Percentiles rank a stretch among this genome's conserved stretches.
Evolutionary conservation across 23 red algal species (phyloP).

Genomic region (Gracilaria gracilis): DNA sequence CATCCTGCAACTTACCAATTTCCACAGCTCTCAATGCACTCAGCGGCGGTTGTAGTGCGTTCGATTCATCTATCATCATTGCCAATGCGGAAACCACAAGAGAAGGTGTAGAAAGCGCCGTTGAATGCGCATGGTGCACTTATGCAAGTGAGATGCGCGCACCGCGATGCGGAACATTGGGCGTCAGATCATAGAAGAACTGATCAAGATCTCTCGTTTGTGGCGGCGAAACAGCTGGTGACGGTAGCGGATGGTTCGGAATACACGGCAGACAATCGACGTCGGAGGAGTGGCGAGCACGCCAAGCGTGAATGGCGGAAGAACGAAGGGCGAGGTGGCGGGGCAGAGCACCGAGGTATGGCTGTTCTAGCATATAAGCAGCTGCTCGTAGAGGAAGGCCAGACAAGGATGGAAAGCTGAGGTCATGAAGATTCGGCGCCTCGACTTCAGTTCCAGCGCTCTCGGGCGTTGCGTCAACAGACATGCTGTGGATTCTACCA

Average conservation of each 20-base stretch:
- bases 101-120: constrained; percentile 20
- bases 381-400: constrained; percentile 6
- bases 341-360: neutral
- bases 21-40: neutral
- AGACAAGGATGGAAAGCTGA: constrained; percentile 1
- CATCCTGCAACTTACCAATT: neutral
- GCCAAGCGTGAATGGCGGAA: constrained; percentile 17
- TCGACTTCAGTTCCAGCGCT: neutral
- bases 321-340: constrained; percentile 13
- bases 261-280: neutral
- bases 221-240: neutral
- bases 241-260: constrained; percentile 11
- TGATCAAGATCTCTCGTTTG: constrained; percentile 21
- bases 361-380: constrained; percentile 11
- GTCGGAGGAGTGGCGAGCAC: neutral
- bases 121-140: constrained; percentile 27
- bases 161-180: neutral
- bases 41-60: constrained; percentile 7
- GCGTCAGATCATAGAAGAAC: constrained; percentile 8
- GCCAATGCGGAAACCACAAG: neutral
- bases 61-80: constrained; percentile 17
- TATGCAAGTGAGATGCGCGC: constrained; percentile 5
- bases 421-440: constrained; percentile 10
- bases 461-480: neutral
- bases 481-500: neutral